Evolutionary conservation across 768 basidiomycete species (phyloP).

Genomic region (Chalciporus pseudorubinellus): DNA sequence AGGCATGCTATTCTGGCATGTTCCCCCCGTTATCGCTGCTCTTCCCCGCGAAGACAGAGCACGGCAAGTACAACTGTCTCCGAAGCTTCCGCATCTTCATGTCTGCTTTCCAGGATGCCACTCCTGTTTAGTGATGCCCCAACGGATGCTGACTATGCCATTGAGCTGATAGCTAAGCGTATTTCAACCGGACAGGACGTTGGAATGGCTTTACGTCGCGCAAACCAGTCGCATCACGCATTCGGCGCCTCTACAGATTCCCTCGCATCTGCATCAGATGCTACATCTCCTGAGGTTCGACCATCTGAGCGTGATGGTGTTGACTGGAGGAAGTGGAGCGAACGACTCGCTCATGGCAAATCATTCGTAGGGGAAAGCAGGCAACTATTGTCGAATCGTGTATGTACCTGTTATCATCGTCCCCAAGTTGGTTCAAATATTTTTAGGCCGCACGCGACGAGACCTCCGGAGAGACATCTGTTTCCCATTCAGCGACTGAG

Average conservation of each 20-base stretch:
- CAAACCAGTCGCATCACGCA: conserved; percentile 17
- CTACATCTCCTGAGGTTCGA: not conserved
- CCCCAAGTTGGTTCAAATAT: not conserved
- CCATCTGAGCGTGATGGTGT: conserved; percentile 23
- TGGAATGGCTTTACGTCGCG: conserved; percentile 29
- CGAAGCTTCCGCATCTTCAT: not conserved
- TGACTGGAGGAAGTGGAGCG: conserved; percentile 59
- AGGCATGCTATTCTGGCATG: conserved; percentile 64
- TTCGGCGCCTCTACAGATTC: conserved; percentile 12
- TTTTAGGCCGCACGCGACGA: conserved; percentile 10
- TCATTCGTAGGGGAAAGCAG: conserved; percentile 41
- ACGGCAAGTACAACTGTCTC: conserved; percentile 36
- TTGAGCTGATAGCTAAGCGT: conserved; percentile 63
- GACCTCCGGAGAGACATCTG: not conserved
- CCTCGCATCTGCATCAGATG: not conserved
- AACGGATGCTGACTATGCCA: conserved; percentile 69
- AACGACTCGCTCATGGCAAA: conserved; percentile 46
- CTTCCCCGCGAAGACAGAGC: conserved; percentile 45
- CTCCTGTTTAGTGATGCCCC: conserved; percentile 51
- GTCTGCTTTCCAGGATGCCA: conserved; percentile 38
- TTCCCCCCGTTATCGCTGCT: conserved; percentile 52
- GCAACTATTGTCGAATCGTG: conserved; percentile 37
- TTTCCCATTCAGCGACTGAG: conserved; percentile 6
- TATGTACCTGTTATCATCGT: conserved; percentile 27
- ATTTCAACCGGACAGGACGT: conserved; percentile 54